Evolutionary conservation across 768 basidiomycete genomes (phyloP), one percentile per base, ranked within the genome.

Genomic region (Harrya chromipes): DNA sequence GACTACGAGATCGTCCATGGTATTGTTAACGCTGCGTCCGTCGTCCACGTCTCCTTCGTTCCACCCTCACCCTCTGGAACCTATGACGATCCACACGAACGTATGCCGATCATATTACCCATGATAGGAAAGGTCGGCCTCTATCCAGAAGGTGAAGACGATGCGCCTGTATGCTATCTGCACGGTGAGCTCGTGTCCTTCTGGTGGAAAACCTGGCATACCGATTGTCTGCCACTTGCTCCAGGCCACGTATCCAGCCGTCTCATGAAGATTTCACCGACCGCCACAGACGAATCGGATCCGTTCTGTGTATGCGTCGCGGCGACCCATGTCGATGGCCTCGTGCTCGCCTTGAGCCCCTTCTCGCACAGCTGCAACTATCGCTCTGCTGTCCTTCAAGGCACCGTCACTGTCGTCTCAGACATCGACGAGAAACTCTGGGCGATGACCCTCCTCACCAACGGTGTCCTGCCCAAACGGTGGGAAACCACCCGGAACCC

Each of bases 361-460:
- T 63, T 63, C 48, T 55, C 59, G 12, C 56, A 64, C 27, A 62
- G 59, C 40, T 63, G 61, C 45, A 63, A 63, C 45, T 63, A 63
- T 29, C 61, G 61, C 5, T 63, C 61, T 0, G 62, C 62, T 7
- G 44, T 63, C 24, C 53, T 63, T 0, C 59, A 64, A 3, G 61
- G 61, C 1, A 45, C 16, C 7, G 61, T 56, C 17, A 54, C 53
- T 1, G 36, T 52, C 20, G 52, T 63, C 20, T 35, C 41, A 7
- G 53, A 62, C 16, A 20, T 11, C 17, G 50, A 64, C 19, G 62
- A 63, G 53, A 63, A 58, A 43, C 29, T 61, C 19, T 63, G 61
- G 61, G 61, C 62, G 11, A 47, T 63, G 56, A 34, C 52, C 2
- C 46, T 63, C 21, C 20, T 63, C 34, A 63, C 61, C 1, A 56